Conservation (phyloP, 129 eudicot genomes). For the Artemisia annua region DNA sequence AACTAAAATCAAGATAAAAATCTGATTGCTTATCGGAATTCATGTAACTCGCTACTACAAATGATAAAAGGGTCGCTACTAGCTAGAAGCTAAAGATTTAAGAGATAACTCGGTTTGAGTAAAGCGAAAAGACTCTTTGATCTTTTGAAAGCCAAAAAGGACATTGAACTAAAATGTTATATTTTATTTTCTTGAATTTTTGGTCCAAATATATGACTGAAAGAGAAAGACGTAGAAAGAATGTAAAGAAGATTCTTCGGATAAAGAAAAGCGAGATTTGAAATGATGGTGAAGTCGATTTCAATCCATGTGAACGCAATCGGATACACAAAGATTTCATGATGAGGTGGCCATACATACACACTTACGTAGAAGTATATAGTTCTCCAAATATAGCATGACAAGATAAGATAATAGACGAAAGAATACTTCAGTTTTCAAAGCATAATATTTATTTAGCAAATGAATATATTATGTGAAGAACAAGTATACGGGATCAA, state of each 20-base stretch:
- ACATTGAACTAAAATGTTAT: not conserved
- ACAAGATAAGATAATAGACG: too few species aligned
- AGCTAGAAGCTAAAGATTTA: not conserved
- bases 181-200: not conserved
- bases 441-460: too few species aligned
- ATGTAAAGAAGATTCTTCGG: not conserved
- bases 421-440: too few species aligned
- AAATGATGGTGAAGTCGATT: not conserved
- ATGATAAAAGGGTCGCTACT: not conserved
- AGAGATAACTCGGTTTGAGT: not conserved
- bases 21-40: not conserved
- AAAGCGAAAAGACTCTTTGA: conserved; percentile 5
- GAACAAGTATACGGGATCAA: too few species aligned
- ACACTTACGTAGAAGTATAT: not conserved
- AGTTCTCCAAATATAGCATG: too few species aligned
- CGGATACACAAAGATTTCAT: not conserved
- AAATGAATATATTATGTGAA: too few species aligned
- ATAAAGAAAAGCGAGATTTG: not conserved
- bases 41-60: too few species aligned
- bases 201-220: not conserved
- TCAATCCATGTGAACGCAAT: conserved; percentile 1
- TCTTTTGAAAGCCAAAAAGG: conserved; percentile 20
- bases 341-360: not conserved
- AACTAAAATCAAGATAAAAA: too few species aligned
- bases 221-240: not conserved